Evolutionary conservation across 169 alveolate genomes (phyloP), one percentile per base, ranked within the genome.

Genomic region (Perkinsus olseni): DNA sequence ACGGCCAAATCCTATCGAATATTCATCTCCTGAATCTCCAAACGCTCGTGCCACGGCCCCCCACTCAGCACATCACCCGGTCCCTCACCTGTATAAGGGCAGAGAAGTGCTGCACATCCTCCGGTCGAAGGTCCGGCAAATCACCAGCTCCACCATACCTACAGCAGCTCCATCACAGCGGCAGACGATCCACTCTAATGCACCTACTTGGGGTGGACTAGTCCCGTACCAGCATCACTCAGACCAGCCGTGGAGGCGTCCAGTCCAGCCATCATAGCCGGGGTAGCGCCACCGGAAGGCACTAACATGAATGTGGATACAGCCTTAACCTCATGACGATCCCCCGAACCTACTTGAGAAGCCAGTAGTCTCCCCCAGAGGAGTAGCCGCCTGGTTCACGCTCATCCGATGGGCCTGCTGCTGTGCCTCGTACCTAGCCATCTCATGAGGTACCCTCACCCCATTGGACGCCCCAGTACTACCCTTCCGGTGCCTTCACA

Each of bases 401-500:
- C 95, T 95, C 38, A 91, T 93, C 92, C 96, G 38, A 20, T 38
- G 94, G 24, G 74, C 91, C 93, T 91, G 74, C 31, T 92, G 92
- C 34, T 92, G 91, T 8, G 93, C 94, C 45, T 40, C 74, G 37
- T 39, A 92, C 92, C 39, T 91, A 39, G 93, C 93, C 93, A 93
- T 93, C 92, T 93, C 95, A 38, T 92, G 95, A 38, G 91, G 92
- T 91, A 91, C 95, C 92, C 92, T 95, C 38, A 92, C 95, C 91
- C 91, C 95, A 38, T 93, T 95, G 92, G 4, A 97, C 91, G 45
- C 96, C 93, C 28, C 97, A 96, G 82, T 96, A 95, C 91, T 97
- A 98, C 93, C 97, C 98, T 38, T 96, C 98, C 0, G 99, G 99
- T 0, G 99, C 98, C 82, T 95, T 93, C 38, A 97, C 98, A 34